These are phyloP conservation scores for Microcyclosporella mali DNA, from an alignment of 2,329 filamentous ascomycete species.

Conservation along the genomic window DNA sequence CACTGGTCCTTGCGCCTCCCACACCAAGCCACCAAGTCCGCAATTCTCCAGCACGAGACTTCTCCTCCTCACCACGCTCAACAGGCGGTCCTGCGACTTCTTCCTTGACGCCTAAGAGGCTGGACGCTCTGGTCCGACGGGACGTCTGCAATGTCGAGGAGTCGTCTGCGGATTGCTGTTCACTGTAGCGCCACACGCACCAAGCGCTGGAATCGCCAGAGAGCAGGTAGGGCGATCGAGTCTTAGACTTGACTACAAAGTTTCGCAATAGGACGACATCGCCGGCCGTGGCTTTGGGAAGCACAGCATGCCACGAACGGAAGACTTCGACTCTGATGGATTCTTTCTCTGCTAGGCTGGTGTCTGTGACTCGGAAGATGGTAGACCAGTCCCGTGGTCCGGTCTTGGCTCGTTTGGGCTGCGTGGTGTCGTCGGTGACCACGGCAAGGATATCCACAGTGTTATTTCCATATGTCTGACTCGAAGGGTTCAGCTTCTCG, in stretches of 20 bases:
- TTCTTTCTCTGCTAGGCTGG: slow-evolving; percentile 15
- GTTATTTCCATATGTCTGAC: slow-evolving; percentile 25
- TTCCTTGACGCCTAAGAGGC: slow-evolving; percentile 28
- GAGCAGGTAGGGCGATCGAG: slow-evolving; percentile 32
- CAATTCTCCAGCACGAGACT: slow-evolving; percentile 36
- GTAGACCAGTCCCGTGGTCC: slow-evolving; percentile 43
- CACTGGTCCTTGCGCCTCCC: too few species aligned
- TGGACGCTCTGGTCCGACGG: slow-evolving; percentile 19
- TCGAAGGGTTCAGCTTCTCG: slow-evolving; percentile 36
- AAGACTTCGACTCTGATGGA: slow-evolving; percentile 37
- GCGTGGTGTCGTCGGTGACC: slow-evolving; percentile 31
- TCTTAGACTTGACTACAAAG: slow-evolving; percentile 39
- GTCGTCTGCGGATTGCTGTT: slow-evolving; percentile 21
- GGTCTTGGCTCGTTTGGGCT: slow-evolving; percentile 33
- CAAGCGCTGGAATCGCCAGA: slow-evolving; percentile 41
- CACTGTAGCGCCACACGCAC: slow-evolving; percentile 40
- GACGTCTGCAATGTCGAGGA: slow-evolving; percentile 19
- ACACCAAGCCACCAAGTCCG: slow-evolving; percentile 35
- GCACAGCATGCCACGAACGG: slow-evolving; percentile 36
- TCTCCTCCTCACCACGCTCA: slow-evolving; percentile 42
- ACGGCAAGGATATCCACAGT: slow-evolving; percentile 42
- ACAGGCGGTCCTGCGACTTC: slow-evolving; percentile 43
- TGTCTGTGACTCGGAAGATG: slow-evolving; percentile 37
- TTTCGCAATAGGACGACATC: slow-evolving; percentile 41
- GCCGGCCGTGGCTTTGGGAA: slow-evolving; percentile 37